Conservation (phyloP, 2,329 filamentous ascomycete genomes). For the Fusarium nurragi region DNA sequence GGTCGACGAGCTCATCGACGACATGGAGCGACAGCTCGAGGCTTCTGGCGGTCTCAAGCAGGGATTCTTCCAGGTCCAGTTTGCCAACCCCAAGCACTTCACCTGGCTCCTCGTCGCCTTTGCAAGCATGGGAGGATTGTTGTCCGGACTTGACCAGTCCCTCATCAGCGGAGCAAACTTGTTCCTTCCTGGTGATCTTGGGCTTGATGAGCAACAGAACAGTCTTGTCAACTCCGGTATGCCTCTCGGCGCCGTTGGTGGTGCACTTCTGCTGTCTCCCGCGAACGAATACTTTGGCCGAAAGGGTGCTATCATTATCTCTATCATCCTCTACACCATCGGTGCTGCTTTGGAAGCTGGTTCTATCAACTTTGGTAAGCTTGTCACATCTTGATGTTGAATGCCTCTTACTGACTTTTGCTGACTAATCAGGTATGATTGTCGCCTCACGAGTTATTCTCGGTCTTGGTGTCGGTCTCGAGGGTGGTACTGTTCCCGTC, state of each 20-base stretch:
- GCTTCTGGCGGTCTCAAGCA: constrained; percentile 47
- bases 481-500: constrained; percentile 78
- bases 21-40: constrained; percentile 55
- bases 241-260: constrained; percentile 76
- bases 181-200: constrained; percentile 68
- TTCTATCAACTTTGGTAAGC: constrained; percentile 67
- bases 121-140: constrained; percentile 78
- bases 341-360: constrained; percentile 75
- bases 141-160: constrained; percentile 70
- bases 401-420: neutral
- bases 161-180: constrained; percentile 77
- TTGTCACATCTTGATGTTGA: rapidly evolving
- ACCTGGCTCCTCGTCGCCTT: constrained; percentile 75
- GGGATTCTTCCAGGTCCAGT: constrained; percentile 63
- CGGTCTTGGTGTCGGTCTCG: constrained; percentile 75
- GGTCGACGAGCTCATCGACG: constrained; percentile 52
- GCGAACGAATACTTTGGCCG: constrained; percentile 74
- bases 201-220: constrained; percentile 65
- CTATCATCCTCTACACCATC: constrained; percentile 74
- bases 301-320: constrained; percentile 74
- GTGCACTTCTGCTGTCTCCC: constrained; percentile 73
- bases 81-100: constrained; percentile 69
- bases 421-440: constrained; percentile 64
- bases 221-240: constrained; percentile 76
- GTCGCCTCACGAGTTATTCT: constrained; percentile 73